Conservation (phyloP, 441 rosid species). For the Theobroma grandiflorum region DNA sequence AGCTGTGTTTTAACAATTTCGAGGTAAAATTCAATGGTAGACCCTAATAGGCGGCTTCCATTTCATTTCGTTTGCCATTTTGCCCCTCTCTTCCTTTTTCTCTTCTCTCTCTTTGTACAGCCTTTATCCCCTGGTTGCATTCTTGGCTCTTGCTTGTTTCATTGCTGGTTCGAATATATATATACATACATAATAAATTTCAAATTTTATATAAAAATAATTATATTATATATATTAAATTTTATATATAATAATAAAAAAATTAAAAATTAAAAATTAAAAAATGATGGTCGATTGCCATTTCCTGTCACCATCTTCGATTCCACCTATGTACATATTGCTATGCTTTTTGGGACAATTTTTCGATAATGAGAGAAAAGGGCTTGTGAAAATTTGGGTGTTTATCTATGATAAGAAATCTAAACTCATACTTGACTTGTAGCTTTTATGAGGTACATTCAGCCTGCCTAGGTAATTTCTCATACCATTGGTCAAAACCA, state of each 20-base stretch:
- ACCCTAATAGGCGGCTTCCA: constrained; percentile 34
- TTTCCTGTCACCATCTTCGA: too few relatives aligned
- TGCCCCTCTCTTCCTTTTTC: too few relatives aligned
- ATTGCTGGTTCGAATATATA: too few relatives aligned
- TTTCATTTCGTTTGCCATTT: neutral
- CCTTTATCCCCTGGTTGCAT: neutral
- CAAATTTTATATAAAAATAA: too few relatives aligned
- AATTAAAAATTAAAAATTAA: too few relatives aligned
- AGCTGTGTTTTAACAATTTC: neutral
- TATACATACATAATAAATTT: too few relatives aligned
- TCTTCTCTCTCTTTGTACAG: neutral
- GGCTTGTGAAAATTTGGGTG: neutral
- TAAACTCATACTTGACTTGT: neutral
- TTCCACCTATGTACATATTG: too few relatives aligned
- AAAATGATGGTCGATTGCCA: too few relatives aligned
- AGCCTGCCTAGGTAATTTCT: neutral
- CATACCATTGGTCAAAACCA: neutral
- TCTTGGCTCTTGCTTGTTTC: neutral
- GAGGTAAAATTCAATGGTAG: constrained; percentile 36
- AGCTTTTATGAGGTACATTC: neutral
- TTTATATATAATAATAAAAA: too few relatives aligned
- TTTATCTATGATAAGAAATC: neutral
- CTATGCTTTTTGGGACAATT: neutral
- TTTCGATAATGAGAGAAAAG: neutral
- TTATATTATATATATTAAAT: too few relatives aligned